A percentile compares a stretch with the other conserved stretches of the same genome.
phyloP scores from a whole-genome alignment of 73 alveolate genomes.

The Paramecium primaurelia region DNA sequence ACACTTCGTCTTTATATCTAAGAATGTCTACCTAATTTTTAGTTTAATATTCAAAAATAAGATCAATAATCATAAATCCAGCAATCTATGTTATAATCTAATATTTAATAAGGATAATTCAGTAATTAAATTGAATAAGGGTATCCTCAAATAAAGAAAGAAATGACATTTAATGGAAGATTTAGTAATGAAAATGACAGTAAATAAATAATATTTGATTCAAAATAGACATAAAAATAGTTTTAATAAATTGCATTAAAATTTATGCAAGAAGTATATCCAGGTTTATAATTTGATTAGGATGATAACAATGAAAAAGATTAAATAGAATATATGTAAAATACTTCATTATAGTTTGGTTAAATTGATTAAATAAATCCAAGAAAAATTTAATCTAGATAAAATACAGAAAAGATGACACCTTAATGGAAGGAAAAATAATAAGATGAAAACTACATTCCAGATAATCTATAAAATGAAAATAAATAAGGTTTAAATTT shows the following conservation, averaged over 20 bases:
- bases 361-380: neutral
- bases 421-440: neutral
- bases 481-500: neutral
- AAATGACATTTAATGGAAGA: neutral
- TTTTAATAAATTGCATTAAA: neutral
- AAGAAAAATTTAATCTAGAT: neutral
- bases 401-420: neutral
- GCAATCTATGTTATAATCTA: neutral
- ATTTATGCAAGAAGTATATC: neutral
- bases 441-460: neutral
- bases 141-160: neutral
- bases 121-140: neutral
- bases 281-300: neutral
- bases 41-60: neutral
- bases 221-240: neutral
- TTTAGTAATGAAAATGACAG: neutral
- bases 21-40: neutral
- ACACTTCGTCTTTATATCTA: neutral
- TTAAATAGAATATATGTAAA: neutral
- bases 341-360: neutral
- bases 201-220: neutral
- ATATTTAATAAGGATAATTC: neutral
- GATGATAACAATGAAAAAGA: neutral
- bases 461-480: neutral
- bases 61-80: neutral